Percentiles rank a stretch among this genome's conserved stretches.
phyloP scores from a whole-genome alignment of 2,329 filamentous ascomycete species.

The Paramyrothecium roridum region DNA sequence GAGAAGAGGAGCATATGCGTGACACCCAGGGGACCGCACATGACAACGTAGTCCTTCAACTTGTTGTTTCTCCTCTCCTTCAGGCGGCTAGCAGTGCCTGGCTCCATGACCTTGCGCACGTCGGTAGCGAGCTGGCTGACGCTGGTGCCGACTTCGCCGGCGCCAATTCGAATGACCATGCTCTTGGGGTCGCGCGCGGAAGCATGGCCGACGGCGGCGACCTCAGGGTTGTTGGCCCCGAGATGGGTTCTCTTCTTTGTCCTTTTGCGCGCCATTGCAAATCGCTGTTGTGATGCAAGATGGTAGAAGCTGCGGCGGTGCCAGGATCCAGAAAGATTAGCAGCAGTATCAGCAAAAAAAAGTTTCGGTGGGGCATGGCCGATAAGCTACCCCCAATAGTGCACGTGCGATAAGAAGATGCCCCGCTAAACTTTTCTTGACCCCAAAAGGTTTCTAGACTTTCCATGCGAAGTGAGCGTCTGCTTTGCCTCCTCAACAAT shows the following conservation, averaged over 20 bases:
- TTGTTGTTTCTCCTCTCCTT: constrained; percentile 89
- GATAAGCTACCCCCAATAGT: constrained; percentile 25
- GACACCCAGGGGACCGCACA: constrained; percentile 92
- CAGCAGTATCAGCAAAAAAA: constrained; percentile 22
- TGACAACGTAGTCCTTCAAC: constrained; percentile 87
- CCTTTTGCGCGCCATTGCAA: constrained; percentile 71
- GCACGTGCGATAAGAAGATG: constrained; percentile 25
- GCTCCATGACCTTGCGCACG: constrained; percentile 92
- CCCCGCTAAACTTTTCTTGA: constrained; percentile 29
- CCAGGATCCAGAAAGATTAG: constrained; percentile 1
- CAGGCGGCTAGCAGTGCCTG: constrained; percentile 82
- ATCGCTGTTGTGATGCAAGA: constrained; percentile 4
- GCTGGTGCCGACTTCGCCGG: constrained; percentile 86
- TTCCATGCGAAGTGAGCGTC: too few species aligned
- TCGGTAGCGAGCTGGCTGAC: constrained; percentile 90
- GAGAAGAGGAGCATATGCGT: constrained; percentile 93
- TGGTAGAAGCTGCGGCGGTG: constrained; percentile 9
- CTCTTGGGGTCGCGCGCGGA: constrained; percentile 77
- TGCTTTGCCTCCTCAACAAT: too few species aligned
- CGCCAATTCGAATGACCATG: constrained; percentile 97
- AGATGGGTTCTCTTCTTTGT: constrained; percentile 88
- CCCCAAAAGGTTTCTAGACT: too few species aligned
- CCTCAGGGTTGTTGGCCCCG: constrained; percentile 59
- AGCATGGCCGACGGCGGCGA: constrained; percentile 55
- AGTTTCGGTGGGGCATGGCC: constrained; percentile 21